Base-by-base conservation (phyloP, 2,329 filamentous ascomycete genomes). In the Ophiocordyceps camponoti-floridani region DNA sequence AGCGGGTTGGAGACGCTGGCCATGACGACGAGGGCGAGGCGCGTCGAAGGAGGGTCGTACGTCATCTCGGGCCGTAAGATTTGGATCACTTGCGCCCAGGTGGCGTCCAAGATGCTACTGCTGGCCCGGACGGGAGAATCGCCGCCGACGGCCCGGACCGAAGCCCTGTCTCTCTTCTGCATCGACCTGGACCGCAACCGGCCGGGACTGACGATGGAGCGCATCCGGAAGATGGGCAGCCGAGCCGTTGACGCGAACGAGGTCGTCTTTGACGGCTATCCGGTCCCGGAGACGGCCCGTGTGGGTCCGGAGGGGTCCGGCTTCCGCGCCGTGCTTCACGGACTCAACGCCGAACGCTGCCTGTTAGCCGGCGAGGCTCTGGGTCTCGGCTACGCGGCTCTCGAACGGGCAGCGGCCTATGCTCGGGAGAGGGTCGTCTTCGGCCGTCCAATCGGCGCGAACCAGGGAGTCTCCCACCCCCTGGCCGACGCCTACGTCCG, bases 1-100 rank as follows among this genome's bases (percentile, higher is more conserved):
- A 78, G 82, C 0, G 84, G 85, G 0, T 72, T 93, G 1, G 82
- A 93, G 47, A 93, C 84, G 0, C 64, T 88, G 11, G 75, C 78
- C 37, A 64, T 93, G 4, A 70, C 68, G 40, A 89, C 84, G 0
- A 62, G 63, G 8, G 84, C 84, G 13, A 16, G 14, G 14, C 14
- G 35, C 4, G n/a, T 37, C 14, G 4, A 12, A 31, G 46, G 48
- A 2, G 72, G 75, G 16, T 73, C 73, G 11, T 93, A 88, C 56
- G 66, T 62, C 1, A 69, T 93, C 11, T 75, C 75, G 0, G 84
- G 85, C 0, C 83, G 89, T 56, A 93, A 93, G 63, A 88, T 89
- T 45, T 93, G 85, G 85, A 93, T 91, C 45, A 84, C 84, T 0
- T 87, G 77, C 44, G 85, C 85, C 0, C 84, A 93, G 57, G 80